phyloP scores from a whole-genome alignment of 225 moss, liverwort and hornwort species.

The Thuidium tamariscinum region DNA sequence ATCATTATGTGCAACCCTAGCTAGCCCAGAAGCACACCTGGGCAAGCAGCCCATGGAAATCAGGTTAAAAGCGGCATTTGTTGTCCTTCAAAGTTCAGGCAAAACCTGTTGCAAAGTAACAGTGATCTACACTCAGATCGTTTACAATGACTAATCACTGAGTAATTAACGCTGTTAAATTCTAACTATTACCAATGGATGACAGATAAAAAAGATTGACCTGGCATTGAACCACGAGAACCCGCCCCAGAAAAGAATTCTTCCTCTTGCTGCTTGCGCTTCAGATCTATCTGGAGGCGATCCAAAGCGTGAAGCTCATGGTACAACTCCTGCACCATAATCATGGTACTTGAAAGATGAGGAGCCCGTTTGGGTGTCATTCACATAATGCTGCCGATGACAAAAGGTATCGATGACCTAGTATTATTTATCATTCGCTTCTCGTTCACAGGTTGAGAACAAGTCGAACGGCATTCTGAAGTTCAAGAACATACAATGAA shows the following conservation, averaged over 20 bases:
- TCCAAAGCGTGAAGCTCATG: constrained; percentile 65
- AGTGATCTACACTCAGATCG: neutral
- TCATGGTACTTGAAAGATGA: neutral
- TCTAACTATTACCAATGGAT: neutral
- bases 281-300: constrained; percentile 56
- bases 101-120: neutral
- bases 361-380: neutral
- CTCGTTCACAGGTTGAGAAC: neutral
- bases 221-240: constrained; percentile 33
- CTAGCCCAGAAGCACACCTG: neutral
- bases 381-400: neutral
- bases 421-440: neutral
- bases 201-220: neutral
- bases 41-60: neutral
- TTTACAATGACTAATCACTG: neutral
- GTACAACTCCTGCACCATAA: constrained; percentile 51
- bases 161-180: neutral
- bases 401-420: neutral
- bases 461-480: neutral
- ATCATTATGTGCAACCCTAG: neutral
- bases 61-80: neutral
- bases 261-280: constrained; percentile 64
- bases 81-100: neutral
- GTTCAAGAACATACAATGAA: neutral
- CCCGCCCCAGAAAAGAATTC: constrained; percentile 29